Percentiles rank a stretch among this genome's conserved stretches.
Evolutionary conservation across 345 rosid genomes (phyloP).

Genomic region (Boechera retrofracta): DNA sequence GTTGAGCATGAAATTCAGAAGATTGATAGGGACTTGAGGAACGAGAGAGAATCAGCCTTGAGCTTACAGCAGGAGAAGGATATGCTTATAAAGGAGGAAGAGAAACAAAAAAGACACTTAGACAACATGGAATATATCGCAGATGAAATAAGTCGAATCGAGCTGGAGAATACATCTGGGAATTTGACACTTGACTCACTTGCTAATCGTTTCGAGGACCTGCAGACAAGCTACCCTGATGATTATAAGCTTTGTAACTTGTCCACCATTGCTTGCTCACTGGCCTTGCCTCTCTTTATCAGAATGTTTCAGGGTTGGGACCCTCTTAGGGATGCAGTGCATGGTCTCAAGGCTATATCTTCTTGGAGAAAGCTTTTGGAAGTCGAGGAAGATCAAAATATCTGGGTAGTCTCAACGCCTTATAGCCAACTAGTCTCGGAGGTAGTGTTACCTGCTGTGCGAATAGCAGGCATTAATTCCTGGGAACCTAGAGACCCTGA

Average conservation of each 20-base stretch:
- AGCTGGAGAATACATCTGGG: slow-evolving; percentile 62
- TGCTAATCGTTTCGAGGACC: slow-evolving; percentile 49
- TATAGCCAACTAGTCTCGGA: slow-evolving; percentile 77
- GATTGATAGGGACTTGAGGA: slow-evolving; percentile 81
- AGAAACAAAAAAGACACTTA: slow-evolving; percentile 60
- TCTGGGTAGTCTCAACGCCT: slow-evolving; percentile 73
- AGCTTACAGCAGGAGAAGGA: slow-evolving; percentile 85
- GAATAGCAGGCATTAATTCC: slow-evolving; percentile 80
- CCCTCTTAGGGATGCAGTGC: slow-evolving; percentile 72
- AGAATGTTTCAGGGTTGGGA: slow-evolving; percentile 96
- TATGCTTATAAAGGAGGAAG: slow-evolving; percentile 62
- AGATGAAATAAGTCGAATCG: slow-evolving; percentile 54
- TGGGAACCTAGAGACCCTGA: slow-evolving; percentile 97
- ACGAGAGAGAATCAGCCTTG: slow-evolving; percentile 81
- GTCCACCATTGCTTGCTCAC: slow-evolving; percentile 75
- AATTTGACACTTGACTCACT: slow-evolving; percentile 67
- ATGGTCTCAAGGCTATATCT: slow-evolving; percentile 63
- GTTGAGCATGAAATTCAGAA: slow-evolving; percentile 88
- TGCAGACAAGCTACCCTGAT: slow-evolving; percentile 60
- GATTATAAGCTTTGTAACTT: slow-evolving; percentile 83
- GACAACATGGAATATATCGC: slow-evolving; percentile 67
- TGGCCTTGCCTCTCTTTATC: slow-evolving; percentile 77
- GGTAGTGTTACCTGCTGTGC: slow-evolving; percentile 81
- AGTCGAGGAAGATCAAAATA: slow-evolving; percentile 62
- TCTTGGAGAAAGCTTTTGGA: slow-evolving; percentile 77